Evolutionary conservation across 495 filamentous ascomycete species (phyloP).

Genomic region (Penicillium antarcticum): DNA sequence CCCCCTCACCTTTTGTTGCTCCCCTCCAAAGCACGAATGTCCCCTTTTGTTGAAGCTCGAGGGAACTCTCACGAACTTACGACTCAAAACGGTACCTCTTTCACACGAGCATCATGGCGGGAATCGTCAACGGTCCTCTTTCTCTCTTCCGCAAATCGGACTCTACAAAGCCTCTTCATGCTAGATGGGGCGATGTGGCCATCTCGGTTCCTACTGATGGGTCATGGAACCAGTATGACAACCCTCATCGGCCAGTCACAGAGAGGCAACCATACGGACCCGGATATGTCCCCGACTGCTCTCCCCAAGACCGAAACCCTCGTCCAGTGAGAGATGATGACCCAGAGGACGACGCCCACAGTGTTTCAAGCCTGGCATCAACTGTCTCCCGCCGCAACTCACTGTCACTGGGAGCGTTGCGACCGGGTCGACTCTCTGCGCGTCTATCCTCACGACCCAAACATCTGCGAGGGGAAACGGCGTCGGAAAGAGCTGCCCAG

Average conservation of each 20-base stretch:
- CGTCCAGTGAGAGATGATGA: constrained; percentile 2
- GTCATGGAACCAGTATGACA: constrained; percentile 40
- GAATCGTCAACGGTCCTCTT: constrained; percentile 30
- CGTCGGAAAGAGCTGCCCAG: constrained; percentile 4
- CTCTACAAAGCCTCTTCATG: constrained; percentile 28
- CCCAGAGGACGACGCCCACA: constrained; percentile 9
- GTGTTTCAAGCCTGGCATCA: constrained; percentile 1
- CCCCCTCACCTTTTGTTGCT: neutral
- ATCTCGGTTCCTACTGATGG: constrained; percentile 40
- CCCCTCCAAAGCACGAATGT: constrained; percentile 9
- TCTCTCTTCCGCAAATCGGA: constrained; percentile 32
- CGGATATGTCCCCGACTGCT: constrained; percentile 23
- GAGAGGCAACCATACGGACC: constrained; percentile 24
- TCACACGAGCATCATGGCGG: constrained; percentile 20
- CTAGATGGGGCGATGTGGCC: constrained; percentile 38
- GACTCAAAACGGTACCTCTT: neutral
- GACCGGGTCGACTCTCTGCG: constrained; percentile 32
- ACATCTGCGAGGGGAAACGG: constrained; percentile 4
- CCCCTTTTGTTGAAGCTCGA: neutral
- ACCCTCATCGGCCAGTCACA: constrained; percentile 23
- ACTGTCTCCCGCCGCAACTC: constrained; percentile 20
- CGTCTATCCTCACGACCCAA: constrained; percentile 29
- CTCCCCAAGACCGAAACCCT: constrained; percentile 8
- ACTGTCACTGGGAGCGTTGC: constrained; percentile 22
- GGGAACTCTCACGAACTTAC: neutral